Base-by-base conservation (phyloP, 1,284 basidiomycete genomes). In the Pyrrhoderma noxium region DNA sequence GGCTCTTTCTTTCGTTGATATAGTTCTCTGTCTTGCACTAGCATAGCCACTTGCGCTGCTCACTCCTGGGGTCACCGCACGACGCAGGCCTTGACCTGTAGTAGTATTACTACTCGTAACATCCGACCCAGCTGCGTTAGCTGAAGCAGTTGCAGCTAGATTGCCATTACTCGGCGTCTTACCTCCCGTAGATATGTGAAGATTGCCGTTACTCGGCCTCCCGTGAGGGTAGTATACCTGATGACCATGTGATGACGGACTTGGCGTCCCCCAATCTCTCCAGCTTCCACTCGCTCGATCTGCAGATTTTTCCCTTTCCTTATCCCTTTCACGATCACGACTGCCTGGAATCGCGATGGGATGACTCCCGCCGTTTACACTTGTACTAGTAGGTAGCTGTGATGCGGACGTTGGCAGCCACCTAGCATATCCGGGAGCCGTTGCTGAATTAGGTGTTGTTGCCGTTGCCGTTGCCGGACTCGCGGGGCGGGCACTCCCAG, bases 211-310 rank as follows among this genome's bases (percentile, higher is more conserved):
- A 39, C 47, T 49, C 18, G 47, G 36, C 8, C n/a, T 9, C 14
- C 38, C 38, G 38, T 40, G 21, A 18, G 38, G 23, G 25, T 52
- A 31, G 16, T 16, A 16, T 5, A 16, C 38, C 34, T 4, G 35
- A 37, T 46, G 36, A 8, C 27, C 43, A 22, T 38, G 31, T 8
- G 48, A 34, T 2, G 48, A 42, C 7, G 36, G 43, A 25, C 36
- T 25, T 19, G 45, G 4, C 18, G 47, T 25, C 11, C 36, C 36
- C 52, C 52, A 54, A 22, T 54, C 52, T 14, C 52, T 38, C 52
- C 52, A 54, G 21, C 52, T 54, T 18, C 52, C 52, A 27, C 44
- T 47, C 4, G 37, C 45, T 41, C 40, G 35, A n/a, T 47, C 47
- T 11, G 31, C 47, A 11, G 41, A 40, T 35, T 42, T 42, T 5